Percentiles rank a stretch among this genome's conserved stretches.
Conservation (phyloP, 2,329 filamentous ascomycete species). For the Emmonsiellopsis sp. region DNA sequence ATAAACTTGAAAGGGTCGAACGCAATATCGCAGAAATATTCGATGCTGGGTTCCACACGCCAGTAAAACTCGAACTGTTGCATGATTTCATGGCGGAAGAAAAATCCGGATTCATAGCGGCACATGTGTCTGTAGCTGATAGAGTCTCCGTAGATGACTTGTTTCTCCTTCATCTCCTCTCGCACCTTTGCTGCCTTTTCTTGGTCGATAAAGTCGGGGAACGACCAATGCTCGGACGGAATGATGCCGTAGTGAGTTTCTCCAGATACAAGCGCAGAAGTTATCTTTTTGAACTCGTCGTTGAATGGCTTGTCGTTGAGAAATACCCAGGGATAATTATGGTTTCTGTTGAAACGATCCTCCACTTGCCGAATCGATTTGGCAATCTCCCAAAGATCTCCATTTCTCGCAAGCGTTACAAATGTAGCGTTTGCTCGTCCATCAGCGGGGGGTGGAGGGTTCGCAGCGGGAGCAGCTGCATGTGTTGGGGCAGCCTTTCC, state of each 20-base stretch:
- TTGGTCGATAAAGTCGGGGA: conserved; percentile 90
- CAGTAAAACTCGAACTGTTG: conserved; percentile 98
- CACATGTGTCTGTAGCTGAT: conserved; percentile 99
- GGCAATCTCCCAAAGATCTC: conserved; percentile 92
- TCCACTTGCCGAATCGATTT: conserved; percentile 93
- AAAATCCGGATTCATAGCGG: conserved; percentile 97
- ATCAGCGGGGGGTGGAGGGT: not conserved
- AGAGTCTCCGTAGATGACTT: conserved; percentile 98
- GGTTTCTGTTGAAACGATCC: conserved; percentile 94
- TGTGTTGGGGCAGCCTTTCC: not conserved
- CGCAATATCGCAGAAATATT: conserved; percentile 90
- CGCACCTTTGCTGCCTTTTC: conserved; percentile 84
- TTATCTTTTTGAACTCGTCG: conserved; percentile 86
- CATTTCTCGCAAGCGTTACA: conserved; percentile 87
- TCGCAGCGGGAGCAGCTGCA: not conserved
- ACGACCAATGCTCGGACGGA: conserved; percentile 90
- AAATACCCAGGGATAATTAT: conserved; percentile 99
- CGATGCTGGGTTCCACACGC: conserved; percentile 94
- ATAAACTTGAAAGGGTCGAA: conserved; percentile 97
- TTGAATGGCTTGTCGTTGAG: conserved; percentile 94
- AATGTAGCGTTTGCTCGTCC: conserved; percentile 94
- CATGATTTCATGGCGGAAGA: conserved; percentile 92
- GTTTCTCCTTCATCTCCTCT: conserved; percentile 84
- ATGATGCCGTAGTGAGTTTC: conserved; percentile 88
- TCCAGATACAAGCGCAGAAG: conserved; percentile 79